Percentiles rank a stretch among this genome's conserved stretches.
phyloP scores from a whole-genome alignment of 2,329 filamentous ascomycete species.

The Cordyceps cateniannulata region DNA sequence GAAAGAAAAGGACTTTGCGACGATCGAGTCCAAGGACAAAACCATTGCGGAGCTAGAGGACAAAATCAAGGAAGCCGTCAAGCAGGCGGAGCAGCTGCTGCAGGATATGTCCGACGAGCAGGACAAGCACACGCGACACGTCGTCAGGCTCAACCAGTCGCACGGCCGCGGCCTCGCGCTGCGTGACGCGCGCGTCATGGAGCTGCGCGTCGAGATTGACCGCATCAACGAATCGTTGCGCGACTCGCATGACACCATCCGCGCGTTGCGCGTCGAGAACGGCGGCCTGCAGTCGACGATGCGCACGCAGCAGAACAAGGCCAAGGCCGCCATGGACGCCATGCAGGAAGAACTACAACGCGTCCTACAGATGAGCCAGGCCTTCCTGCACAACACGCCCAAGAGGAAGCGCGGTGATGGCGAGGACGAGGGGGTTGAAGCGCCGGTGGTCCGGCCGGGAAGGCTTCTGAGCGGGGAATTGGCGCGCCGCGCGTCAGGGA shows the following conservation, averaged over 20 bases:
- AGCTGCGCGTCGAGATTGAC: conserved; percentile 44
- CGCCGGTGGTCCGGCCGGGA: conserved; percentile 15
- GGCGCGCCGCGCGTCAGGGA: conserved; percentile 24
- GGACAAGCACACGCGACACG: conserved; percentile 25
- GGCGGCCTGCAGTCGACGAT: conserved; percentile 28
- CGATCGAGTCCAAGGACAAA: conserved; percentile 30
- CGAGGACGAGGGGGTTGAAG: not conserved
- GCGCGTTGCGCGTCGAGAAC: conserved; percentile 41
- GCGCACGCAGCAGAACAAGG: conserved; percentile 32
- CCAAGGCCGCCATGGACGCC: conserved; percentile 38
- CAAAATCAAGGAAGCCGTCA: conserved; percentile 35
- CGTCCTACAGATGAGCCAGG: conserved; percentile 40
- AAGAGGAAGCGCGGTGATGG: conserved; percentile 15
- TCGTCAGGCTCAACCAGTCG: conserved; percentile 30
- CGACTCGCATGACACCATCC: conserved; percentile 40
- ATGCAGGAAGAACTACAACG: conserved; percentile 47
- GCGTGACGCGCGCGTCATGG: conserved; percentile 42
- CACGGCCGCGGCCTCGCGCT: conserved; percentile 43
- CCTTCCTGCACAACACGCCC: conserved; percentile 31
- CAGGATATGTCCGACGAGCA: conserved; percentile 32
- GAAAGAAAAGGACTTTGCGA: conserved; percentile 26
- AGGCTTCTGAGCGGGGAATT: conserved; percentile 22
- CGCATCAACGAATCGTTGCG: conserved; percentile 39
- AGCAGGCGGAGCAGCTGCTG: conserved; percentile 32
- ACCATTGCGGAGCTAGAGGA: conserved; percentile 36